These are phyloP conservation scores for Penicilliopsis zonata DNA, from an alignment of 495 filamentous ascomycete species.

Conservation along the genomic window DNA sequence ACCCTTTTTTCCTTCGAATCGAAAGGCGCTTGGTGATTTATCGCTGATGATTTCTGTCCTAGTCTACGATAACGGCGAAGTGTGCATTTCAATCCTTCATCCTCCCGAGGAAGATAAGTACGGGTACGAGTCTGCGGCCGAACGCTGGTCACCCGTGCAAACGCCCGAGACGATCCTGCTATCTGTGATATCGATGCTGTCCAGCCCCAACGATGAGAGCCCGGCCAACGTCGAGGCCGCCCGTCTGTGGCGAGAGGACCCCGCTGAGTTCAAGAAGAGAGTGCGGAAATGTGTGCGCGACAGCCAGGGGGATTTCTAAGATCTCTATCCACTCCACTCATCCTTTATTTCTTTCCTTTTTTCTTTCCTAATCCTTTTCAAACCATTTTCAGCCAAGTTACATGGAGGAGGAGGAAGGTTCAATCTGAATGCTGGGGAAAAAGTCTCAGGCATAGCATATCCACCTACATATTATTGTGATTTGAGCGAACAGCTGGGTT, in stretches of 20 bases:
- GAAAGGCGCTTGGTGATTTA: too few relatives aligned
- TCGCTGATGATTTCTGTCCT: too few relatives aligned
- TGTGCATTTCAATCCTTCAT: slow-evolving; percentile 96
- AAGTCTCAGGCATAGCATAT: too few relatives aligned
- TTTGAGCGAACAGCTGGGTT: neutral
- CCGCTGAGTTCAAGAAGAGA: slow-evolving; percentile 64
- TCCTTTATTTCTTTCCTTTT: slow-evolving; percentile 1
- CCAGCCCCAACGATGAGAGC: slow-evolving; percentile 87
- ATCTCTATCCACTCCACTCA: neutral
- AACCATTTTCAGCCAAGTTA: too few relatives aligned
- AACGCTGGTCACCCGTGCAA: slow-evolving; percentile 96
- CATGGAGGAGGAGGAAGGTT: too few relatives aligned
- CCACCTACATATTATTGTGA: too few relatives aligned
- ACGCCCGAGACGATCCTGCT: slow-evolving; percentile 91
- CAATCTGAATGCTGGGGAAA: too few relatives aligned
- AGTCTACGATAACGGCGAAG: slow-evolving; percentile 79
- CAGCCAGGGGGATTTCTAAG: slow-evolving; percentile 54
- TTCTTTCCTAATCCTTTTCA: too few relatives aligned
- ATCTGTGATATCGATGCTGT: slow-evolving; percentile 86
- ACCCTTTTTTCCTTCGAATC: too few relatives aligned
- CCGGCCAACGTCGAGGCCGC: slow-evolving; percentile 94
- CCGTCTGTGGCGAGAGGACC: slow-evolving; percentile 72
- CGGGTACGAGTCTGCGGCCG: slow-evolving; percentile 84
- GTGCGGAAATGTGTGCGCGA: slow-evolving; percentile 70
- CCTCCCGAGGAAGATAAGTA: slow-evolving; percentile 93